Evolutionary conservation across 2,329 filamentous ascomycete genomes (phyloP), one percentile per base, ranked within the genome.

Genomic region (Biscogniauxia marginata): DNA sequence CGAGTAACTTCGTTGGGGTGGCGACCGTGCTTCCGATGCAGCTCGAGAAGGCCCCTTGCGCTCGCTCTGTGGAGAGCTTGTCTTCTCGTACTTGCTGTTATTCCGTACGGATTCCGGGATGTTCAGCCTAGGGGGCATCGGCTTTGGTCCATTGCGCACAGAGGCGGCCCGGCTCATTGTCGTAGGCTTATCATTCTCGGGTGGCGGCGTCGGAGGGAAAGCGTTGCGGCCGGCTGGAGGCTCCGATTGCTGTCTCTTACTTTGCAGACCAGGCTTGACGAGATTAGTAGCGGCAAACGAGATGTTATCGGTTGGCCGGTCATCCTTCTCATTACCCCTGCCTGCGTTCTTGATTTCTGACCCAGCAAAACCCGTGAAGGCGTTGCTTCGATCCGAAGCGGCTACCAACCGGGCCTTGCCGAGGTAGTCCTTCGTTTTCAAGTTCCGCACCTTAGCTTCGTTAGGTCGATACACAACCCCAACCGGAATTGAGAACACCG

Each of bases 171-270:
- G 79, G 61, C 75, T 81, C 65, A 82, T 77, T 46, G 66, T 63
- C 6, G 71, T 60, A 3, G 74, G 73, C 67, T 87, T 88, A 64
- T 97, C 92, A 60, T 84, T 84, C 78, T 99, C 95, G 5, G 95
- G 95, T 6, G 95, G 95, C 44, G 95, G 95, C n/a, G 95, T 98
- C n/a, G 95, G 95, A 18, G 95, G 95, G 77, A 98, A 97, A 60
- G 93, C 84, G 66, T 90, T 90, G 66, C 91, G 86, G 70, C 84
- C 85, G 62, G 86, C 78, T 0, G 91, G 90, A 7, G 91, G 91
- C 69, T 95, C 92, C 18, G 90, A 95, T 69, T 95, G 91, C 67
- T 96, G 91, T 67, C 89, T 84, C 62, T 90, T 85, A 68, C 89
- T 93, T 64, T 84, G 83, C 30, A 98, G 79, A 50, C 89, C 90